phyloP scores from a whole-genome alignment of 1,284 basidiomycete genomes.

The Moniliella sp. region DNA sequence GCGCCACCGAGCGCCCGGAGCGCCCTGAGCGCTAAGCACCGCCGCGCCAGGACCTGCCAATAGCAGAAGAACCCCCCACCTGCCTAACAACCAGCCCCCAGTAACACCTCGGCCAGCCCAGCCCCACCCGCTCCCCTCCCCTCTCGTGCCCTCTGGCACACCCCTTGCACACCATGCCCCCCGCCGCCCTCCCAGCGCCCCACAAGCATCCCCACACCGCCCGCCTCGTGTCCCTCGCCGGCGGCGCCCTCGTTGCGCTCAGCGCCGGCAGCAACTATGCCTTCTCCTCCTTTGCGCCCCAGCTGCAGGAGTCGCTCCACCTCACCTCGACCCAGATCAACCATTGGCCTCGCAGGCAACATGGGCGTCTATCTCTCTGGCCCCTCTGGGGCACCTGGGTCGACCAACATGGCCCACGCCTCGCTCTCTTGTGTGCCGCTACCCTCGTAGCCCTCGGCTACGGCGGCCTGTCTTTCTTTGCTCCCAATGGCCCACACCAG shows the following conservation, averaged over 20 bases:
- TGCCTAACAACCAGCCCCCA: too few species aligned
- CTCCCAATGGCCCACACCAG: too few species aligned
- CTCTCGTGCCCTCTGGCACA: too few species aligned
- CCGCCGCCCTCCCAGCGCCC: too few species aligned
- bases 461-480: constrained; percentile 11
- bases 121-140: too few species aligned
- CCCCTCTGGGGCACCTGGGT: constrained; percentile 24
- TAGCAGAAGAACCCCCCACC: too few species aligned
- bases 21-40: too few species aligned
- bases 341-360: constrained; percentile 33
- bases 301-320: constrained; percentile 27
- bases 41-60: too few species aligned
- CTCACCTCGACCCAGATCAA: constrained; percentile 32
- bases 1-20: too few species aligned
- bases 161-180: too few species aligned
- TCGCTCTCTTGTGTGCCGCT: constrained; percentile 10
- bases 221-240: constrained; percentile 16
- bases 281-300: constrained; percentile 30
- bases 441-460: constrained; percentile 14
- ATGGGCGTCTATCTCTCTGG: constrained; percentile 30
- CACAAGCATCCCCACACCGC: too few species aligned
- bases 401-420: constrained; percentile 17
- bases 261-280: constrained; percentile 32
- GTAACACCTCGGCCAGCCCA: too few species aligned
- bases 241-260: constrained; percentile 21